Evolutionary conservation across 768 basidiomycete species (phyloP), one percentile per base, ranked within the genome.

Genomic region (Termitomyces sp.): DNA sequence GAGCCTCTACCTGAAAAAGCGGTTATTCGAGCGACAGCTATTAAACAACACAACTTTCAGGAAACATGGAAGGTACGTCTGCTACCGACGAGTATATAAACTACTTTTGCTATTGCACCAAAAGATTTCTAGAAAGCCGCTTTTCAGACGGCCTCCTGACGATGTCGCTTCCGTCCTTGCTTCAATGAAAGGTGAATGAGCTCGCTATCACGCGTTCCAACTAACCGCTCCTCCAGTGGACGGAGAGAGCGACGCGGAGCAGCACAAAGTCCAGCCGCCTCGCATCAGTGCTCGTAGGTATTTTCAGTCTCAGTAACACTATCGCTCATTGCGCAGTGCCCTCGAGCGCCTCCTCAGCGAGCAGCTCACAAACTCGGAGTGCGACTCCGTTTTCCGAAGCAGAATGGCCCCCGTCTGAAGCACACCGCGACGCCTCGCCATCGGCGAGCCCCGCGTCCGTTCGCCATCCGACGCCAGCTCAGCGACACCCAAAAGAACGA

Each of bases 401-500:
- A 3, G 62, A 58, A 56, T 60, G 65, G 63, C 63, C 63, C 5
- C 28, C 62, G 20, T 60, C 58, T 5, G 59, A 58, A 26, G 3
- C 32, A 35, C 56, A 32, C 13, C 51, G 7, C 46, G 14, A 16
- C 20, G 33, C 46, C 24, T 41, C n/a, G n/a, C n/a, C 43, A 13
- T 36, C 53, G 35, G 48, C 26, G 35, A 48, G 30, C 20, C n/a
- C 30, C 6, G n/a, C n/a, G 11, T 24, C 56, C 49, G 16, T 28
- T 48, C 59, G 52, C 5, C 57, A 68, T 16, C 74, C 75, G 24
- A 76, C 73, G 22, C 74, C 74, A 43, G 73, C 69, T 5, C 74
- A 75, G 52, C 66, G 68, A 54, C 55, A 55, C 52, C 46, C n/a
- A n/a, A n/a, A n/a, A n/a, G n/a, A n/a, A n/a, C n/a, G 56, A 43